Conservation (phyloP, 495 filamentous ascomycete genomes). For the Parmelia sp. region DNA sequence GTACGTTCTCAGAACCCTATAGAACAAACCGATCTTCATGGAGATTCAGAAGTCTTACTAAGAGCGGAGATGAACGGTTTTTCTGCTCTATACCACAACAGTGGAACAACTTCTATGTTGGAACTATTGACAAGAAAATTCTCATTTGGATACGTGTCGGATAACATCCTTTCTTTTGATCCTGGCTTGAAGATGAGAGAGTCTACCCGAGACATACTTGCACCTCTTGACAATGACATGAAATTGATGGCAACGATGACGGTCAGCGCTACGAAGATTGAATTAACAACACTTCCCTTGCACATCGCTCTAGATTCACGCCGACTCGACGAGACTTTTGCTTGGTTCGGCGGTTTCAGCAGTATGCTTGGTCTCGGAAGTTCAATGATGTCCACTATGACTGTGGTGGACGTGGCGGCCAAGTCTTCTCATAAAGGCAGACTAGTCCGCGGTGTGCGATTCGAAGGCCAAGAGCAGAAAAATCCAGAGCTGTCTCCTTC, state of each 20-base stretch:
- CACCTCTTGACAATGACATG: constrained; percentile 57
- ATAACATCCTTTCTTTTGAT: constrained; percentile 70
- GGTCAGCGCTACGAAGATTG: constrained; percentile 47
- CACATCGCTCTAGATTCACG: constrained; percentile 72
- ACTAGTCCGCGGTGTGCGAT: constrained; percentile 60
- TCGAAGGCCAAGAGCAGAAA: constrained; percentile 46
- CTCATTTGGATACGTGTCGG: constrained; percentile 63
- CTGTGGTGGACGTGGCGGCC: constrained; percentile 39
- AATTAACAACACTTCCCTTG: constrained; percentile 77
- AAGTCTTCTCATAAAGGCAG: constrained; percentile 30
- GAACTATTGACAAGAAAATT: constrained; percentile 57
- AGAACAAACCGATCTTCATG: constrained; percentile 15
- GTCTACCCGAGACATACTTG: constrained; percentile 57
- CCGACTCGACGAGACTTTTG: constrained; percentile 76
- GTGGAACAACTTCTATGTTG: constrained; percentile 32
- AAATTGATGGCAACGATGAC: constrained; percentile 52
- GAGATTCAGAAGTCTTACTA: constrained; percentile 45
- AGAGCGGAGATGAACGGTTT: constrained; percentile 44
- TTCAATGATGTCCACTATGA: constrained; percentile 70
- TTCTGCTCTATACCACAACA: constrained; percentile 31
- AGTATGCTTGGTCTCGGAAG: constrained; percentile 82
- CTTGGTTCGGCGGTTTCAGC: constrained; percentile 87
- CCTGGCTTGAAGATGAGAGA: constrained; percentile 59
- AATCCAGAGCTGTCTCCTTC: constrained; percentile 27
- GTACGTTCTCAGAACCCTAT: background rate